phyloP scores from a whole-genome alignment of 805 yeast species.

The Debaryomyces maramus region DNA sequence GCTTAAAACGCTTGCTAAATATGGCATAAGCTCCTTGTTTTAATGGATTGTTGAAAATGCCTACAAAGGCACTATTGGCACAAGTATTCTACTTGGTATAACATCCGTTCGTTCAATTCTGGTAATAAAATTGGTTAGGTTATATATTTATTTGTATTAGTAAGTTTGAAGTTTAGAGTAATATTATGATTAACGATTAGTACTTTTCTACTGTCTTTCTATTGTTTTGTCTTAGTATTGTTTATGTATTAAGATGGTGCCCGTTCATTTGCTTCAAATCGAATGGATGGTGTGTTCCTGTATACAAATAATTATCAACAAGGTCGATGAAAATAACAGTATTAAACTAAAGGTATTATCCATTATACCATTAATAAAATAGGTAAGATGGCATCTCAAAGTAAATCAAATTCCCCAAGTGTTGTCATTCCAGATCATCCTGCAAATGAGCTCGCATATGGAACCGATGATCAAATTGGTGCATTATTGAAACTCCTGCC shows the following conservation, averaged over 20 bases:
- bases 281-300: no score
- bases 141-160: not conserved
- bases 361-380: no score
- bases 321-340: no score
- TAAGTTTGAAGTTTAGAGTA: not conserved
- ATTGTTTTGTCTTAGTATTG: no score
- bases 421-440: slow-evolving; percentile 10
- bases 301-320: no score
- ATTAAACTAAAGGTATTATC: no score
- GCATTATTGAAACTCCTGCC: slow-evolving; percentile 21
- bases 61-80: no score
- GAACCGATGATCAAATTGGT: slow-evolving; percentile 18
- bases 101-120: not conserved
- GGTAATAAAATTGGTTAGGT: not conserved
- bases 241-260: no score
- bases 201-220: no score
- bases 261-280: no score
- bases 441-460: slow-evolving; percentile 10
- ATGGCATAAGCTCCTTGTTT: not conserved
- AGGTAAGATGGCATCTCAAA: slow-evolving; percentile 10
- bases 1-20: slow-evolving; percentile 26
- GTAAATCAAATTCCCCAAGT: slow-evolving; percentile 8
- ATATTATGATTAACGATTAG: slow-evolving; percentile 1
- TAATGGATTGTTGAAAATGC: no score
- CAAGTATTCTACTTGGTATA: no score